These are phyloP conservation scores for Salix arbutifolia DNA, from an alignment of 345 rosid species.

Conservation along the genomic window DNA sequence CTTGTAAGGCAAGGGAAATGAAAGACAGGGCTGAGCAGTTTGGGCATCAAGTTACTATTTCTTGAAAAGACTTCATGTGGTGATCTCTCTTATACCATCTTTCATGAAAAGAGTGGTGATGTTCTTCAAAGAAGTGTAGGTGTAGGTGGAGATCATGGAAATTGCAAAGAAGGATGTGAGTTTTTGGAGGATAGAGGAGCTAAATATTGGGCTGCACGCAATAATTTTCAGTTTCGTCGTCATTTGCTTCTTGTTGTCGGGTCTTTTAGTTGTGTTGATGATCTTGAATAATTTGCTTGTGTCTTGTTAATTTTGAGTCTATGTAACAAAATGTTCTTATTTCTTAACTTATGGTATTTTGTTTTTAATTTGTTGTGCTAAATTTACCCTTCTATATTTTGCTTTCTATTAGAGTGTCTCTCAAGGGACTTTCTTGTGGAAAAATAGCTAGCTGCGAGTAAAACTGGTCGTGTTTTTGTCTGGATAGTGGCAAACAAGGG, in stretches of 20 bases:
- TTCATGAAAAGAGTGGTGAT: background rate
- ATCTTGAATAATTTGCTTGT: background rate
- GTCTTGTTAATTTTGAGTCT: background rate
- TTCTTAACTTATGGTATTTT: background rate
- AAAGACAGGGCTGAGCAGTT: conserved; percentile 67
- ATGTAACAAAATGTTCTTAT: background rate
- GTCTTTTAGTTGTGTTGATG: background rate
- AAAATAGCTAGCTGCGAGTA: no score
- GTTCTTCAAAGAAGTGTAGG: background rate
- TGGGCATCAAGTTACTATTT: conserved; percentile 34
- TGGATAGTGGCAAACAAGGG: background rate
- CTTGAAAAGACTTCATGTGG: background rate
- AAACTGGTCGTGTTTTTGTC: background rate
- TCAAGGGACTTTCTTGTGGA: background rate
- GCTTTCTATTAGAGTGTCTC: background rate
- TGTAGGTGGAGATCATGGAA: background rate
- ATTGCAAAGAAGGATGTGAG: background rate
- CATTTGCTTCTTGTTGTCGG: background rate
- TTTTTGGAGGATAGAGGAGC: background rate
- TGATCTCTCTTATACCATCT: background rate
- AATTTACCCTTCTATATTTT: background rate
- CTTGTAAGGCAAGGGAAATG: conserved; percentile 63
- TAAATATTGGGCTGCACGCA: background rate
- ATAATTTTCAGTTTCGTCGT: background rate
- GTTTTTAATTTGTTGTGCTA: background rate